These are phyloP conservation scores for Decorospora gaudefroyi DNA, from an alignment of 2,329 filamentous ascomycete species.

Conservation along the genomic window DNA sequence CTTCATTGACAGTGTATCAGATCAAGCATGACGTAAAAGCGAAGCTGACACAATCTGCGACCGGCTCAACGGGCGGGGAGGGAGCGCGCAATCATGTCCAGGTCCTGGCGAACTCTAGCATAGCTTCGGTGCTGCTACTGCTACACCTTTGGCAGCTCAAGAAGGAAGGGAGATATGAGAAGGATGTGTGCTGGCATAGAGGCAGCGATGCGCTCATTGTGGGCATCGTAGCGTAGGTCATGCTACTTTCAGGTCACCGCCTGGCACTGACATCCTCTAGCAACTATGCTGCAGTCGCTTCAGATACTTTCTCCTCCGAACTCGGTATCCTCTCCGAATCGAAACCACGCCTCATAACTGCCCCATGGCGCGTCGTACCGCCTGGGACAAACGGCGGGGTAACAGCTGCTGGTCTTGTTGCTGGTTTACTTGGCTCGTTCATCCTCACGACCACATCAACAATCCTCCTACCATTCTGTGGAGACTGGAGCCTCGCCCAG, in stretches of 20 bases:
- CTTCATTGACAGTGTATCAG: conserved; percentile 48
- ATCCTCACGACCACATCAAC: conserved; percentile 69
- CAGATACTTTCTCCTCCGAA: conserved; percentile 94
- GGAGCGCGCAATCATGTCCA: conserved; percentile 83
- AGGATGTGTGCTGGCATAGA: conserved; percentile 48
- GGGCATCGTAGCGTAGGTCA: conserved; percentile 54
- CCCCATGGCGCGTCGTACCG: conserved; percentile 76
- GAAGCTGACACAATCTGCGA: conserved; percentile 75
- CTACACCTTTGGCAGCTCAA: conserved; percentile 55
- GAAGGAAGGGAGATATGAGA: conserved; percentile 39
- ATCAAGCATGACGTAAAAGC: conserved; percentile 88
- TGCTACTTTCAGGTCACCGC: background rate
- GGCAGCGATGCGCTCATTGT: conserved; percentile 51
- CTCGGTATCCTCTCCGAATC: conserved; percentile 83
- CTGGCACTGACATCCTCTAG: conserved; percentile 54
- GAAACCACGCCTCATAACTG: conserved; percentile 83
- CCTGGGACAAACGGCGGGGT: conserved; percentile 94
- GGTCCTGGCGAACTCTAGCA: conserved; percentile 85
- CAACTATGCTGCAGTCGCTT: conserved; percentile 89
- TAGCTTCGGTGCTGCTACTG: conserved; percentile 69
- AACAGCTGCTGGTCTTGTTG: conserved; percentile 71
- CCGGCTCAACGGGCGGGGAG: conserved; percentile 75
- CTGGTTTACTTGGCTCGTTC: conserved; percentile 74
- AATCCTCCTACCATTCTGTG: conserved; percentile 71
- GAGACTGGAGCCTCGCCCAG: conserved; percentile 34